Evolutionary conservation across 257 asterid genomes (phyloP).

Genomic region (Gentiana straminea): DNA sequence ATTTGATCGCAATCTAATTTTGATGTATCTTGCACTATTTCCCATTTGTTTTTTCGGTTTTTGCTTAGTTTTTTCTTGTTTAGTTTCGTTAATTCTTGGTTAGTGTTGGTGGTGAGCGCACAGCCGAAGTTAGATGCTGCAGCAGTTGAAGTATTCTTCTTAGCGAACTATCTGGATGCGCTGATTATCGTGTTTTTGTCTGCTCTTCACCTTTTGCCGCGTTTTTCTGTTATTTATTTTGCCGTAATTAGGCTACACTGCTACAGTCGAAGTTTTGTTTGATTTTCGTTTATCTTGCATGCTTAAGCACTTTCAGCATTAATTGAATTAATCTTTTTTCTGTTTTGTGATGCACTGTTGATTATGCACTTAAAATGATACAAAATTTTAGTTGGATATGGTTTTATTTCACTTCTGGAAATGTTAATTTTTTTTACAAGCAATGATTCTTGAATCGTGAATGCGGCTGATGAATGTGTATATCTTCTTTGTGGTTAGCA

Average conservation of each 20-base stretch:
- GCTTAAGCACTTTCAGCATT: too few relatives aligned
- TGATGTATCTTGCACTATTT: neutral
- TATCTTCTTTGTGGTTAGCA: conserved; percentile 1
- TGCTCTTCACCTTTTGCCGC: neutral
- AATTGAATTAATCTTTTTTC: neutral
- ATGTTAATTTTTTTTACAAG: neutral
- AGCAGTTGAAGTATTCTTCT: conserved; percentile 2
- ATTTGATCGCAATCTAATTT: neutral
- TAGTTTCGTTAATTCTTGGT: conserved; percentile 1
- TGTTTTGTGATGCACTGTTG: neutral
- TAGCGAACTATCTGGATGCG: conserved; percentile 1
- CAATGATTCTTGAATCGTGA: neutral
- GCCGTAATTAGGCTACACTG: too few relatives aligned
- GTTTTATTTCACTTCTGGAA: neutral
- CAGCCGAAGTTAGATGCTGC: neutral
- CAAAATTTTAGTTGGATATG: neutral
- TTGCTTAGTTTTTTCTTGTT: neutral
- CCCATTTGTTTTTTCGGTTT: neutral
- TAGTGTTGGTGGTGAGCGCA: conserved; percentile 2
- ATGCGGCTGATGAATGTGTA: neutral
- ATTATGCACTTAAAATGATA: too few relatives aligned
- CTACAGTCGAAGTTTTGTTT: too few relatives aligned
- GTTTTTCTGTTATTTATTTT: neutral
- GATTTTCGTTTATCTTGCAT: too few relatives aligned
- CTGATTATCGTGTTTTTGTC: neutral